Percentiles rank a stretch among this genome's conserved stretches.
phyloP scores from a whole-genome alignment of 805 yeast species.

The Tetrapisispora nanseiensis region DNA sequence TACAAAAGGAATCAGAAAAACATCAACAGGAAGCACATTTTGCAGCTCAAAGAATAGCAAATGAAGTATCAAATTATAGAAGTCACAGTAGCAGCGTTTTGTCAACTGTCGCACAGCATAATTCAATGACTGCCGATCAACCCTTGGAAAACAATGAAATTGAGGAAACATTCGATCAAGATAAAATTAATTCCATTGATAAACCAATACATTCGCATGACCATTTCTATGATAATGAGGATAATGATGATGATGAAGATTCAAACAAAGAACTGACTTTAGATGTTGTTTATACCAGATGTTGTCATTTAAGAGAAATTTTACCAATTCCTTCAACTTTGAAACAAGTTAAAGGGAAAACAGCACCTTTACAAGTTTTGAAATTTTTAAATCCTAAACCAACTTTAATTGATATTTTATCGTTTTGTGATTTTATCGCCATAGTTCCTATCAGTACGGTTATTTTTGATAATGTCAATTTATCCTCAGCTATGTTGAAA shows the following conservation, averaged over 20 bases:
- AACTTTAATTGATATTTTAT: slow-evolving; percentile 74
- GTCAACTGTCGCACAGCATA: slow-evolving; percentile 26
- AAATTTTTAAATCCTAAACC: slow-evolving; percentile 83
- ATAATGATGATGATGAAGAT: slow-evolving; percentile 11
- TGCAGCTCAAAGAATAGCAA: slow-evolving; percentile 60
- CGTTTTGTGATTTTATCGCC: slow-evolving; percentile 80
- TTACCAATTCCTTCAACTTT: slow-evolving; percentile 85
- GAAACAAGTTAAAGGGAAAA: slow-evolving; percentile 69
- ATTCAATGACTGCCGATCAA: neutral
- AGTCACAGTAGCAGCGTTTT: slow-evolving; percentile 28
- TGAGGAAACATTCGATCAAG: slow-evolving; percentile 1
- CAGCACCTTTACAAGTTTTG: slow-evolving; percentile 61
- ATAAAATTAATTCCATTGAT: slow-evolving; percentile 37
- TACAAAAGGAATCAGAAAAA: slow-evolving; percentile 50
- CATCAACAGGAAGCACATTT: slow-evolving; percentile 71
- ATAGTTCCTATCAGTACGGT: slow-evolving; percentile 74
- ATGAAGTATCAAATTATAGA: slow-evolving; percentile 47
- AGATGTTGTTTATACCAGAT: slow-evolving; percentile 77
- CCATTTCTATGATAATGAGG: slow-evolving; percentile 37
- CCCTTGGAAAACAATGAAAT: neutral
- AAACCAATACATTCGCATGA: slow-evolving; percentile 61
- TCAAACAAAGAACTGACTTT: slow-evolving; percentile 27
- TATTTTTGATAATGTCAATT: slow-evolving; percentile 66
- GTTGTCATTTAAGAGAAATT: slow-evolving; percentile 88
- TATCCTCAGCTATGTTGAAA: slow-evolving; percentile 68